Conservation (phyloP, 495 filamentous ascomycete species). For the Hypoxylon intermedium region DNA sequence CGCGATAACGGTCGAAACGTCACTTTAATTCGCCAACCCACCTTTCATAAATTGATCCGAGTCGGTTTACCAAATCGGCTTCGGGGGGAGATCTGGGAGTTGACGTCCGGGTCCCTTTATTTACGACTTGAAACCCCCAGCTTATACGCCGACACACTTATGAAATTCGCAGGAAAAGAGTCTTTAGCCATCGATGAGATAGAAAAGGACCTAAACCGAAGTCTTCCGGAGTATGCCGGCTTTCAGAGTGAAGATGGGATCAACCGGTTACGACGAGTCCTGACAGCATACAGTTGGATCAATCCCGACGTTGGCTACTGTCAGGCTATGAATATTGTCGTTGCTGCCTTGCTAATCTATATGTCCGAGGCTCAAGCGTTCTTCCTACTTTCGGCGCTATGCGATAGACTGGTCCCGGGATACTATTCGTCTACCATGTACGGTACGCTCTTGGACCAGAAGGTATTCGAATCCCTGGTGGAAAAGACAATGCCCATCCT, state of each 20-base stretch:
- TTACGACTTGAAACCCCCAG: constrained; percentile 84
- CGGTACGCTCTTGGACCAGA: constrained; percentile 92
- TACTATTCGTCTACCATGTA: constrained; percentile 99
- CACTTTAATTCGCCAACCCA: constrained; percentile 91
- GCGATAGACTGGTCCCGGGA: constrained; percentile 89
- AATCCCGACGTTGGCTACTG: constrained; percentile 96
- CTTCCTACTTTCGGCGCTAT: constrained; percentile 88
- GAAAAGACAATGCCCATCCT: constrained; percentile 99
- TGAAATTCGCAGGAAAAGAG: constrained; percentile 79
- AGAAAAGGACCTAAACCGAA: constrained; percentile 96
- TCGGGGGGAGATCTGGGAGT: constrained; percentile 94
- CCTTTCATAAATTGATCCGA: constrained; percentile 94
- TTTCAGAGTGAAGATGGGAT: constrained; percentile 98
- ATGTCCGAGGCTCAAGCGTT: constrained; percentile 98
- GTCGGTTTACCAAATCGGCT: constrained; percentile 94
- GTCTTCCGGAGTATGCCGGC: constrained; percentile 93
- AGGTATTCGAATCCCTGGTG: constrained; percentile 94
- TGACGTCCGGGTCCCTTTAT: constrained; percentile 89
- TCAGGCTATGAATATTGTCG: constrained; percentile 99
- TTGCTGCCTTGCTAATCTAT: constrained; percentile 94
- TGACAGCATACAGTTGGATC: constrained; percentile 96
- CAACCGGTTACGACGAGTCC: constrained; percentile 81
- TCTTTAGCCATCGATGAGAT: constrained; percentile 98
- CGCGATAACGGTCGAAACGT: constrained; percentile 94
- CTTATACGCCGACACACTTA: constrained; percentile 80